Conservation (phyloP, 495 filamentous ascomycete genomes). For the Cenococcum geophilum region DNA sequence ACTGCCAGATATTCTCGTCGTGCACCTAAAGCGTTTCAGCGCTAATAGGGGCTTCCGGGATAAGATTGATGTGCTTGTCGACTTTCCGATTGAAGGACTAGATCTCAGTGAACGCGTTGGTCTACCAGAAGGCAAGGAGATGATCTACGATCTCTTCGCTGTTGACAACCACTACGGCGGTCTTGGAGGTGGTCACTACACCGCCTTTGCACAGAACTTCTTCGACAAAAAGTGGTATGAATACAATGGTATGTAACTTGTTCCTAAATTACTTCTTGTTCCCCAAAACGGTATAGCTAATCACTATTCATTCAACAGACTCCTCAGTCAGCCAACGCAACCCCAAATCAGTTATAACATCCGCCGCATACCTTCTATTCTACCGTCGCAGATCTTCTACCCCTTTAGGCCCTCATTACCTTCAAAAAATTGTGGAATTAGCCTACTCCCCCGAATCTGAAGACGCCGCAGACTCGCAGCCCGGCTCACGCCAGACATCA, state of each 20-base stretch:
- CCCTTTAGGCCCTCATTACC: constrained; percentile 69
- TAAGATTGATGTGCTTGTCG: constrained; percentile 85
- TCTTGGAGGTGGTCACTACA: constrained; percentile 91
- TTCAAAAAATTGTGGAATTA: constrained; percentile 61
- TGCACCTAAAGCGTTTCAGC: constrained; percentile 94
- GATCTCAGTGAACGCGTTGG: constrained; percentile 77
- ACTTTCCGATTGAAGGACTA: constrained; percentile 83
- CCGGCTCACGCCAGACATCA: constrained; percentile 47
- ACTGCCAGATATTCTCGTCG: constrained; percentile 84
- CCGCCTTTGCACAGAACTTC: constrained; percentile 87
- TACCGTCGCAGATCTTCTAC: constrained; percentile 76
- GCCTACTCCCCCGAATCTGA: constrained; percentile 41
- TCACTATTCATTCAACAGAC: constrained; percentile 51
- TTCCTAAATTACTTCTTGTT: background rate
- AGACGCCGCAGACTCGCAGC: constrained; percentile 41
- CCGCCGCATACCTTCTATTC: constrained; percentile 87
- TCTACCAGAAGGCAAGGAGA: constrained; percentile 66
- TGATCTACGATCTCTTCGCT: constrained; percentile 86
- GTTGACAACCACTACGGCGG: constrained; percentile 94
- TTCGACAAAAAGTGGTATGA: constrained; percentile 82
- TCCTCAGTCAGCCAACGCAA: constrained; percentile 50
- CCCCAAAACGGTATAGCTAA: background rate
- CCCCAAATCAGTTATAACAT: constrained; percentile 52
- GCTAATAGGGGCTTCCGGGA: constrained; percentile 66
- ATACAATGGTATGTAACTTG: constrained; percentile 71